A percentile compares a stretch with the other conserved stretches of the same genome.
Evolutionary conservation across 352 stramenopile genomes (phyloP).

Genomic region (Phytophthora tentaculata): DNA sequence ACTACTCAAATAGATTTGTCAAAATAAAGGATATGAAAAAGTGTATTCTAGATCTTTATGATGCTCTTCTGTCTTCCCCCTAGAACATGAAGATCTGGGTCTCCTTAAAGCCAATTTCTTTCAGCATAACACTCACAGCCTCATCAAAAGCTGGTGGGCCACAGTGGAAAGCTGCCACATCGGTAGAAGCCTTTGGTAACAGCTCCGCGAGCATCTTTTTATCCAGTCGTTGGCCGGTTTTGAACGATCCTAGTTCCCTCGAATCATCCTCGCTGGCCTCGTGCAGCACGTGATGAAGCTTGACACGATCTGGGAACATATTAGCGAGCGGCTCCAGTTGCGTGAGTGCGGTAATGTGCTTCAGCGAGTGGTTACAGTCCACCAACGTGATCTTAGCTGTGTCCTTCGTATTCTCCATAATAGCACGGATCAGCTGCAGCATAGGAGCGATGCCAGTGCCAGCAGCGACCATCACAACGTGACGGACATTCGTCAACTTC

Average conservation of each 20-base stretch:
- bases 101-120: conserved; percentile 51
- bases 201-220: conserved; percentile 50
- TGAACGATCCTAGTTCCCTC: conserved; percentile 58
- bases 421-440: conserved; percentile 78
- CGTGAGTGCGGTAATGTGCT: conserved; percentile 71
- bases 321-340: conserved; percentile 81
- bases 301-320: conserved; percentile 74
- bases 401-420: conserved; percentile 65
- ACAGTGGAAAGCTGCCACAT: conserved; percentile 75
- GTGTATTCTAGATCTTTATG: neutral
- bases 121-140: conserved; percentile 49
- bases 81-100: conserved; percentile 60
- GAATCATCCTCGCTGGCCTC: conserved; percentile 50
- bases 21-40: too few relatives aligned
- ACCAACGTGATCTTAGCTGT: conserved; percentile 74
- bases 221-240: conserved; percentile 54
- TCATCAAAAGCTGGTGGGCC: conserved; percentile 80
- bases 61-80: neutral
- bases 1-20: too few relatives aligned
- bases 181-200: conserved; percentile 43
- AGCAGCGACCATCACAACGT: conserved; percentile 79
- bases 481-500: conserved; percentile 50
- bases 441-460: conserved; percentile 85
- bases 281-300: conserved; percentile 72
- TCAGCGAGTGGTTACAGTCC: conserved; percentile 74